These are phyloP conservation scores for Candida ulmi DNA, from an alignment of 805 yeast species.

Conservation along the genomic window DNA sequence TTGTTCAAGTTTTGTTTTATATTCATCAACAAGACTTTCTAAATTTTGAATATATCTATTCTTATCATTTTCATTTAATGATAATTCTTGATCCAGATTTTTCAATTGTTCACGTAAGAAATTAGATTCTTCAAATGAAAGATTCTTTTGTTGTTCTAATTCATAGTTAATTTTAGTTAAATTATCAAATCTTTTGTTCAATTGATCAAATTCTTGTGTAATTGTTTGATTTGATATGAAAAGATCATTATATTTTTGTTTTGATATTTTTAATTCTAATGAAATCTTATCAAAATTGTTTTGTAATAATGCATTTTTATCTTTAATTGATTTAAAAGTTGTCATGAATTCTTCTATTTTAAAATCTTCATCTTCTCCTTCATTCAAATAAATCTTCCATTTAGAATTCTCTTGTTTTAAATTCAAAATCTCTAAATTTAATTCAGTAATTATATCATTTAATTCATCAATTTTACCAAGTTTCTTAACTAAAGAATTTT, in stretches of 20 bases:
- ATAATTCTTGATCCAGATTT: slow-evolving; percentile 34
- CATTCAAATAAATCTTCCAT: slow-evolving; percentile 37
- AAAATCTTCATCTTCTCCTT: slow-evolving; percentile 19
- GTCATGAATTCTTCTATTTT: slow-evolving; percentile 33
- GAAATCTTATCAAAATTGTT: slow-evolving; percentile 25
- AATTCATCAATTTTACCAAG: slow-evolving; percentile 33
- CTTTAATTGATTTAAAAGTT: slow-evolving; percentile 34
- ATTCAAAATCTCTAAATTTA: slow-evolving; percentile 45
- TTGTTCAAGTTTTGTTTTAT: slow-evolving; percentile 44
- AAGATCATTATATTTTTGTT: slow-evolving; percentile 27
- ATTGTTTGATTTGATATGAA: slow-evolving; percentile 32
- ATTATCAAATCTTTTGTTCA: slow-evolving; percentile 22
- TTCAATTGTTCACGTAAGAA: slow-evolving; percentile 52
- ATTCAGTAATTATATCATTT: slow-evolving; percentile 39
- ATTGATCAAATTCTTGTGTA: slow-evolving; percentile 20
- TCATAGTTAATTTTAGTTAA: slow-evolving; percentile 33
- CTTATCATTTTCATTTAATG: slow-evolving; percentile 16
- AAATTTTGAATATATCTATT: slow-evolving; percentile 15
- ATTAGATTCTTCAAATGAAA: slow-evolving; percentile 54
- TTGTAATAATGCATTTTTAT: slow-evolving; percentile 31
- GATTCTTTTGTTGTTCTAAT: slow-evolving; percentile 42
- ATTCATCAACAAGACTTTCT: slow-evolving; percentile 44
- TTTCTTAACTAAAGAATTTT: slow-evolving; percentile 34
- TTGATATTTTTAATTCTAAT: slow-evolving; percentile 23
- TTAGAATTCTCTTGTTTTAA: slow-evolving; percentile 42